A percentile compares a stretch with the other conserved stretches of the same genome.
Evolutionary conservation across 2,329 filamentous ascomycete genomes (phyloP).

Genomic region (Tolypocladium guangdongense): DNA sequence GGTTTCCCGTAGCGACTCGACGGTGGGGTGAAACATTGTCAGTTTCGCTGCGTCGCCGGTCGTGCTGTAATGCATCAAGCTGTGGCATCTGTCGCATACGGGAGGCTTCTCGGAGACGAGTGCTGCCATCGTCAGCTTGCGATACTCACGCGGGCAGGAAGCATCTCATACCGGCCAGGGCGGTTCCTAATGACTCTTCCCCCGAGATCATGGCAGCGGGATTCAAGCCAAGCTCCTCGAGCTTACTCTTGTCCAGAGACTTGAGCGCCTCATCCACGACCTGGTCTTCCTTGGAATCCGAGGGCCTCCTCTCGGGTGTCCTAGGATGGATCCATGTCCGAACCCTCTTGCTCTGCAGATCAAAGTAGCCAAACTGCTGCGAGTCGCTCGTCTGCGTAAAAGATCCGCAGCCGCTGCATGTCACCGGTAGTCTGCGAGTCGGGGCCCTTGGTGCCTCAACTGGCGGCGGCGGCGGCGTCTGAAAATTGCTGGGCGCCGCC

Average conservation of each 20-base stretch:
- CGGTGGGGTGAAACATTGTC: constrained; percentile 68
- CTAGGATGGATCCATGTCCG: constrained; percentile 29
- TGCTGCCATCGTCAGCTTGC: constrained; percentile 2
- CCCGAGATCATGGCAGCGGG: constrained; percentile 25
- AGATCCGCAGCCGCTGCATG: constrained; percentile 55
- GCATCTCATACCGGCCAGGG: constrained; percentile 2
- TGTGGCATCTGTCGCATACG: constrained; percentile 81
- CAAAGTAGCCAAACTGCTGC: constrained; percentile 45
- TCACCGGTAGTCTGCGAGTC: constrained; percentile 34
- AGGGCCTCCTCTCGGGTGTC: constrained; percentile 5
- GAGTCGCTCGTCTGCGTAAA: constrained; percentile 45
- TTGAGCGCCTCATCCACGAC: constrained; percentile 36
- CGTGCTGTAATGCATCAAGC: constrained; percentile 62
- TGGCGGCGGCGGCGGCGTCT: neutral
- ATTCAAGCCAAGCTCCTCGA: constrained; percentile 36
- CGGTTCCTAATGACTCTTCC: constrained; percentile 10
- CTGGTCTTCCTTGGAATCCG: constrained; percentile 26
- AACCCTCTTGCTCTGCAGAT: constrained; percentile 38
- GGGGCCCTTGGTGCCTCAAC: neutral
- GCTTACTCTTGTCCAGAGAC: constrained; percentile 26
- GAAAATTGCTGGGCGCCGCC: constrained; percentile 2
- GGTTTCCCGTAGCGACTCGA: constrained; percentile 72
- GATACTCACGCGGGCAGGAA: neutral
- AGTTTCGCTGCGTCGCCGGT: constrained; percentile 34
- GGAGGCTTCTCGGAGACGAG: constrained; percentile 30